Percentiles rank a stretch among this genome's conserved stretches.
These are phyloP conservation scores for Puccinia coronata DNA, from an alignment of 1,284 basidiomycete species.

Conservation along the genomic window DNA sequence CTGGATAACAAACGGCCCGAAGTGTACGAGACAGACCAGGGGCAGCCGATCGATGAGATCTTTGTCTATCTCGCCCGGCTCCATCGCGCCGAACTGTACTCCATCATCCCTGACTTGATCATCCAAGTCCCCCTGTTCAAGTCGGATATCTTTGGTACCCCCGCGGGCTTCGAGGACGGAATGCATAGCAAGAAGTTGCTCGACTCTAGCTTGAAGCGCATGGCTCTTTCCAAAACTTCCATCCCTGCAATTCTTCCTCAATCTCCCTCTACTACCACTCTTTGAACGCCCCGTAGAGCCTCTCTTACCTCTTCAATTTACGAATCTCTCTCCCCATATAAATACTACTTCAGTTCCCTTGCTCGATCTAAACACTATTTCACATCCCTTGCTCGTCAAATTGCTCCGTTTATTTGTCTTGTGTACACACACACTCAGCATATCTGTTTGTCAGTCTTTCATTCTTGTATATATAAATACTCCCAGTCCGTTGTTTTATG, in stretches of 20 bases:
- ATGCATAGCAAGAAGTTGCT: slow-evolving; percentile 45
- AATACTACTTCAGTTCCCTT: no score
- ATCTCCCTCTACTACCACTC: neutral
- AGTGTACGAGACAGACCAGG: slow-evolving; percentile 31
- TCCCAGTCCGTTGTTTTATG: no score
- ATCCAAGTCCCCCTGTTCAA: slow-evolving; percentile 44
- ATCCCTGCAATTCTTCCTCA: no score
- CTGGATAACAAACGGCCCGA: slow-evolving; percentile 41
- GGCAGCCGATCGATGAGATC: slow-evolving; percentile 48
- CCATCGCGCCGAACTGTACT: slow-evolving; percentile 28
- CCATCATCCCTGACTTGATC: slow-evolving; percentile 43
- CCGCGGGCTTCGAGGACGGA: slow-evolving; percentile 46
- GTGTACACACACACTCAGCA: neutral
- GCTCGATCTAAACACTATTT: no score
- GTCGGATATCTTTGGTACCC: slow-evolving; percentile 42
- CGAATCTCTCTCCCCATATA: neutral
- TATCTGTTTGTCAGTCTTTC: no score
- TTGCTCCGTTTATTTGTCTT: neutral
- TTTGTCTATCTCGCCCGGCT: slow-evolving; percentile 36
- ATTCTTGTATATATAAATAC: no score
- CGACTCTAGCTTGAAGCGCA: slow-evolving; percentile 41
- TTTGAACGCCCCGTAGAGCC: neutral
- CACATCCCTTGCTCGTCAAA: neutral
- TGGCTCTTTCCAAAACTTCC: neutral
- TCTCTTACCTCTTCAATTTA: neutral